Evolutionary conservation across 371 early-diverging fungal species (phyloP), one percentile per base, ranked within the genome.

Genomic region (Mortierella sp.): DNA sequence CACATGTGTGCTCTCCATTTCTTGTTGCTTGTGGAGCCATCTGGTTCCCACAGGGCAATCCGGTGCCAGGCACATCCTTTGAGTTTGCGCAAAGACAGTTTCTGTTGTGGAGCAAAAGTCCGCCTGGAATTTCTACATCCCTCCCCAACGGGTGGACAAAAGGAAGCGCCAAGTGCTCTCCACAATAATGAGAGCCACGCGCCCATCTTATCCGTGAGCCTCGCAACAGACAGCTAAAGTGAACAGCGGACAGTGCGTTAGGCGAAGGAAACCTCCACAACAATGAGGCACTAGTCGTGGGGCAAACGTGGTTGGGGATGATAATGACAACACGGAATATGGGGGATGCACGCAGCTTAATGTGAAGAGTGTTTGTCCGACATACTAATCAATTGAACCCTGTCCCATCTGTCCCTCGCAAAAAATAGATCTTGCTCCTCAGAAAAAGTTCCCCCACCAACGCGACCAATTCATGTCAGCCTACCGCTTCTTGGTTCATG

Each of bases 401-500:
- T 14, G 14, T 43, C 44, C 9, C 19, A 19, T 43, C n/a, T 27
- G 27, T 8, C 17, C 8, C 16, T 2, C 13, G 27, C 31, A 2
- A 39, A 55, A 6, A 29, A 19, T 74, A 74, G 76, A 56, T 37
- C 76, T 74, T 22, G 76, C 76, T 12, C 76, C 76, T 12, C 58
- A 68, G 39, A 67, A 74, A 56, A 74, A 74, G 62, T 68, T 68
- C 41, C 76, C 76, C 1, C 37, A 56, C 51, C 76, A 74, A 51
- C 56, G 76, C 28, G 68, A 74, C 49, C 76, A 74, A 54, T 74
- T 52, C 54, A 22, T 74, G 37, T 74, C 69, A 12, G 76, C 76
- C 0, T 74, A 74, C 44, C 60, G 69, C 9, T 74, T 74, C 60
- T 59, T 74, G 58, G 69, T 74, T 9, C 57, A 74, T 7, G 76